Base-by-base conservation (phyloP, 1,284 basidiomycete genomes). In the Phellopilus nigrolimitatus region DNA sequence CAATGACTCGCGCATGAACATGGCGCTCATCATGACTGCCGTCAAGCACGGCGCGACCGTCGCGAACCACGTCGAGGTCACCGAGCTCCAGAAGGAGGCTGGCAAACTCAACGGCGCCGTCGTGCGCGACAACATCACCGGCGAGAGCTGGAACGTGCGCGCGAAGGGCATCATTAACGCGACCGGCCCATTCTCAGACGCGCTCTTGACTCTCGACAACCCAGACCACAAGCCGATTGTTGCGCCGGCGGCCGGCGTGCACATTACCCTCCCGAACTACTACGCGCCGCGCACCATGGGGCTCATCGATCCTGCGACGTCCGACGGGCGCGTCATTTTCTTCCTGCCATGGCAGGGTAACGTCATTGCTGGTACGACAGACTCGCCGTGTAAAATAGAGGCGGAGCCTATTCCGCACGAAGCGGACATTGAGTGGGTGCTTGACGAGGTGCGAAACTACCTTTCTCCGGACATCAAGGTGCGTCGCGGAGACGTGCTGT, bases 301-400 rank as follows among this genome's bases (percentile, higher is more conserved):
- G 45, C 78, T 99, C 5, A 81, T 99, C 49, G 95, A 99, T 70
- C 95, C 95, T 0, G 78, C 91, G 8, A 98, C 95, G 6, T 94
- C 90, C 0, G 95, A 99, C 61, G 95, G 95, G 0, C 87, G 95
- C 40, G 95, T 99, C 55, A 95, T 98, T 65, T 99, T 98, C 79
- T 97, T 98, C 81, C 79, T 99, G 17, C 95, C 95, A 0, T 99
- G 95, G 95, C 89, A 97, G 71, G 95, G 95, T 19, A 92, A 91
- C 70, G 95, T 94, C 43, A 95, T 99, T 57, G 95, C 95, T 2
- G 95, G 95, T 22, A 98, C 95, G 4, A 99, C 95, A 17, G 95
- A 99, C 68, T 80, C 89, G 0, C 88, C 91, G 0, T 83, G 88
- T 0, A 68, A 70, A 2, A 89, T 97, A 51, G 78, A 81, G 49